These are phyloP conservation scores for Blastomyces parvus DNA, from an alignment of 2,329 filamentous ascomycete genomes.

Conservation along the genomic window DNA sequence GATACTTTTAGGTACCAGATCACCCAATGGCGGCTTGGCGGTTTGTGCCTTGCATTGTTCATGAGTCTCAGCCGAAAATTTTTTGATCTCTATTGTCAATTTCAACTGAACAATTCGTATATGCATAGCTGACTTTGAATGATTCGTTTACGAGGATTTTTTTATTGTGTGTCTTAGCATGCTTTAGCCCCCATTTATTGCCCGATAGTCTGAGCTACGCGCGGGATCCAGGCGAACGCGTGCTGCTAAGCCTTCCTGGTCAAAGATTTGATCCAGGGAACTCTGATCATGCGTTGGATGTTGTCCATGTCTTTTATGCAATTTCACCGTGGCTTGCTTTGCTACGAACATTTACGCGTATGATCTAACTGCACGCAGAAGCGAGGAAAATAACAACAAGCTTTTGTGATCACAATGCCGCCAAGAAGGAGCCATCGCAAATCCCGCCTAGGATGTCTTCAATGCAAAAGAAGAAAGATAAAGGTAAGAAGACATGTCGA, in stretches of 20 bases:
- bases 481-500: conserved; percentile 22
- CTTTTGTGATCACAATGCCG: conserved; percentile 10
- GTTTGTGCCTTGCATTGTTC: not conserved
- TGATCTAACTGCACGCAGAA: not conserved
- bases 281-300: not conserved
- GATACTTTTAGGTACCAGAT: not conserved
- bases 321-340: not conserved
- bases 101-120: not conserved
- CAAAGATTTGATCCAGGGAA: not conserved
- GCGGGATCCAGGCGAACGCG: not conserved
- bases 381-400: not conserved
- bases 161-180: not conserved
- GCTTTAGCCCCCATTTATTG: not conserved
- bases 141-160: no score
- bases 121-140: not conserved
- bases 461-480: conserved; percentile 29
- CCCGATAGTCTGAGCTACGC: not conserved
- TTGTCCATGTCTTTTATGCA: not conserved
- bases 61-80: not conserved
- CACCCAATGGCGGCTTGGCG: not conserved
- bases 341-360: not conserved
- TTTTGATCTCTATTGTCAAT: not conserved
- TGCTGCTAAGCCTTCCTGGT: not conserved
- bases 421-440: conserved; percentile 28
- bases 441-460: conserved; percentile 25